Base-by-base conservation (phyloP, 352 stramenopile species). In the Globisporangium sylvaticum region DNA sequence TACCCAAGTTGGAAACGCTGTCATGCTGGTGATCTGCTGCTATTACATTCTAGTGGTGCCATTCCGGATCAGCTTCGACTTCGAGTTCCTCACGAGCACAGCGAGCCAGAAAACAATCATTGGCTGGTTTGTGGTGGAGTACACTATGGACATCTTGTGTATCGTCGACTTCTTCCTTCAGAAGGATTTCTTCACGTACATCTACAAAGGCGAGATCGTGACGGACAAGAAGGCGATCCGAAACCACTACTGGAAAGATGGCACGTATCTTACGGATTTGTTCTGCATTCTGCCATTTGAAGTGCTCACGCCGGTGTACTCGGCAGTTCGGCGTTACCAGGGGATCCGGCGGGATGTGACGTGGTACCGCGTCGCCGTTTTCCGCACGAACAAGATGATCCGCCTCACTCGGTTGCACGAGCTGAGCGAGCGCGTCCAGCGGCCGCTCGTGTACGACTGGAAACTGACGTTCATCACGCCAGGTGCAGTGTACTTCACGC, bases 41-140 rank as follows among this genome's bases (percentile, higher is more conserved):
- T 80, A 80, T 55, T 80, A 69, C 59, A 62, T 70, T 2, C 42
- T 78, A n/a, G 64, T 78, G 18, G 48, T 80, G 25, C 71, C 71
- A 14, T 78, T 80, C 56, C 74, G 74, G 1, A 72, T 67, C 12
- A 72, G 68, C 42, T 80, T 78, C 42, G 53, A 64, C 15, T 73
- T 70, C 48, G 68, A 76, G 37, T 68, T 68, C n/a, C 56, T 80
- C 55, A 69, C 56, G 10, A 37, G 10, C 10, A 39, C 48, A 14
- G 56, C 8, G 3, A 64, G 59, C 34, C n/a, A 4, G 6, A 54
- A 69, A 6, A 60, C 3, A 2, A 62, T 74, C n/a, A 24, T 58
- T 1, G 37, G 52, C 1, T 84, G 77, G 77, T 78, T 84, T 52
- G 52, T 42, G 1, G 2, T 82, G 25, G 75, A 84, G 62, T 84